A percentile compares a stretch with the other conserved stretches of the same genome.
phyloP scores from a whole-genome alignment of 768 basidiomycete genomes.

The Kwoniella dejecticola region DNA sequence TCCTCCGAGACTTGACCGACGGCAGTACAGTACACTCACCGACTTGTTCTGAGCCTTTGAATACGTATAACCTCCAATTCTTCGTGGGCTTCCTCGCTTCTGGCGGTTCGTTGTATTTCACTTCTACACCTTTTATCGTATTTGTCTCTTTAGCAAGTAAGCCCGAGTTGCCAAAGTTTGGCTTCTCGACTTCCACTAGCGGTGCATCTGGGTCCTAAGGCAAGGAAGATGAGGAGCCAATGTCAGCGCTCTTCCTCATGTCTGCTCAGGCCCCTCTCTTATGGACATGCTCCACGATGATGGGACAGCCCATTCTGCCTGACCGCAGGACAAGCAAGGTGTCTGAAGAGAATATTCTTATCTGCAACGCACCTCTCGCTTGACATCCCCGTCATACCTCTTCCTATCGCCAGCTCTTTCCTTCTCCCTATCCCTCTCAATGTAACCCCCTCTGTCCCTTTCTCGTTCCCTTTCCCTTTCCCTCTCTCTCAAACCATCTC shows the following conservation, averaged over 20 bases:
- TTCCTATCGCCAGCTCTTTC: conserved; percentile 50
- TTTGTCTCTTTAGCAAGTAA: conserved; percentile 95
- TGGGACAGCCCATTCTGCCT: no score
- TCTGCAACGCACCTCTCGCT: conserved; percentile 23
- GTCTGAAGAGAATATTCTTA: neutral
- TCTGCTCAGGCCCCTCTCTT: no score
- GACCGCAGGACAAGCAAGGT: no score
- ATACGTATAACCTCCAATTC: conserved; percentile 95
- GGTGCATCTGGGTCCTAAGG: conserved; percentile 54
- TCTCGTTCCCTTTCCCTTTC: conserved; percentile 2
- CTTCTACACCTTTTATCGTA: conserved; percentile 68
- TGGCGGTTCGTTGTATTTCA: conserved; percentile 98
- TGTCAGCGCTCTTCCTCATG: no score
- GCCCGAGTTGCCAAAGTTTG: conserved; percentile 86
- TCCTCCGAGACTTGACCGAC: neutral
- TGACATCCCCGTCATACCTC: conserved; percentile 42
- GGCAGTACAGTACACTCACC: conserved; percentile 64
- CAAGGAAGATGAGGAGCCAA: no score
- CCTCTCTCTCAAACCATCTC: conserved; percentile 29
- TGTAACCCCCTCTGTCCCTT: conserved; percentile 28
- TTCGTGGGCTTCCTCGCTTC: conserved; percentile 89
- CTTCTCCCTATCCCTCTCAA: conserved; percentile 47
- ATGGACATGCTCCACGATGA: no score
- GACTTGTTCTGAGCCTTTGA: conserved; percentile 89
- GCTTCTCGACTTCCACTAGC: conserved; percentile 66